Evolutionary conservation across 306 rosid genomes (phyloP), one percentile per base, ranked within the genome.

Genomic region (Cicer bijugum): DNA sequence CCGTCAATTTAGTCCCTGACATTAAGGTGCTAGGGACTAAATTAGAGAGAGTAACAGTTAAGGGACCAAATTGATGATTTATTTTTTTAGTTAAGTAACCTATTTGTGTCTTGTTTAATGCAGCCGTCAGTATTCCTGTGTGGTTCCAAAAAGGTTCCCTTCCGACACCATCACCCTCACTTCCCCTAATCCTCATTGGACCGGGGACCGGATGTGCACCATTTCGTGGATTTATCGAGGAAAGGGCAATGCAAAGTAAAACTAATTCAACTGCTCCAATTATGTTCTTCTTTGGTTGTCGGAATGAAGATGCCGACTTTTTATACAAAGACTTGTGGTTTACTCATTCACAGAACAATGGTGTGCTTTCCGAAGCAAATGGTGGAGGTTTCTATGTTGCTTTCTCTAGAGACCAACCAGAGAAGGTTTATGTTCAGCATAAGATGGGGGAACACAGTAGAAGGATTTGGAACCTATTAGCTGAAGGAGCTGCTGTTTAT

Each of bases 151-250:
- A 88, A 83, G 96, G 98, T 56, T 83, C 86, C 59, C 97, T 94
- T 73, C 91, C 91, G 40, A 69, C 88, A 7, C 98, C 98, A 43
- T 71, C 85, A n/a, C 88, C 90, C 10, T 85, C 89, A 9, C 91
- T 91, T 61, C 97, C 98, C 45, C 87, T 94, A 69, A 81, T 91
- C 81, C 96, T 94, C 9, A 55, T 94, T 28, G 98, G 98, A 60
- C 98, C 98, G 0, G 97, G 98, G 69, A 91, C 98, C 0, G 98
- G 98, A 12, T 94, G 97, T 61, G 98, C 97, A 0, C 98, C 98
- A 16, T 91, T 94, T 52, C 88, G 70, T 4, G 98, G 98, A 45
- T 88, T 91, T 40, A 79, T 94, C 16, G 96, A 91, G 84, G 98
- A 94, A 80, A 88, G 98, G 70, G 89, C 84, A 38, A n/a, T 82